phyloP scores from a whole-genome alignment of 768 basidiomycete species.

The Serendipita sp. region DNA sequence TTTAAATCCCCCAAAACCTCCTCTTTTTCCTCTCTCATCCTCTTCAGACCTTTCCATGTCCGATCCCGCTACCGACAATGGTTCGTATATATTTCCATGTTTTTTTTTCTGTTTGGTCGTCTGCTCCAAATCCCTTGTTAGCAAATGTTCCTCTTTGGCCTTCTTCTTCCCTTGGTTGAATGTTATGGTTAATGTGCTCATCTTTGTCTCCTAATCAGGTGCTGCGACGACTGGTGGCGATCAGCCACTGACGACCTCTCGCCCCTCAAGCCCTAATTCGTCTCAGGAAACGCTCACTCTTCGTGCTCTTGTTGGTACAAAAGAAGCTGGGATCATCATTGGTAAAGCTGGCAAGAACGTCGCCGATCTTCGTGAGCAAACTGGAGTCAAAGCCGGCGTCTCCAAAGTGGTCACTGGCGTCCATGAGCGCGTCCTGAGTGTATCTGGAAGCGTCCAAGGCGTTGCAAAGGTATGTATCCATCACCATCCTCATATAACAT shows the following conservation, averaged over 20 bases:
- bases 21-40: constrained; percentile 3
- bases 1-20: background rate
- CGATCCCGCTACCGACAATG: constrained; percentile 2
- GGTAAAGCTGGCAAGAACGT: constrained; percentile 96
- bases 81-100: background rate
- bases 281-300: constrained; percentile 65
- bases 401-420: constrained; percentile 97
- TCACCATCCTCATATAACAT: background rate
- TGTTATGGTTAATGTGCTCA: background rate
- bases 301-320: constrained; percentile 88
- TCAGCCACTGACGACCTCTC: constrained; percentile 27
- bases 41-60: constrained; percentile 1
- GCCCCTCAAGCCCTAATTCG: constrained; percentile 55
- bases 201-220: background rate
- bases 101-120: background rate
- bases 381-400: constrained; percentile 96
- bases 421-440: constrained; percentile 91
- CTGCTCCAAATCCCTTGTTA: background rate
- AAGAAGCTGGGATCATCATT: constrained; percentile 95
- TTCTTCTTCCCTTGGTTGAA: background rate
- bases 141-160: background rate
- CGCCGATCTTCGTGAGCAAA: constrained; percentile 87
- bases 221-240: background rate
- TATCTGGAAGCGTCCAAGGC: constrained; percentile 80
- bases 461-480: constrained; percentile 61